phyloP scores from a whole-genome alignment of 768 basidiomycete genomes.

The Mycena vitilis region DNA sequence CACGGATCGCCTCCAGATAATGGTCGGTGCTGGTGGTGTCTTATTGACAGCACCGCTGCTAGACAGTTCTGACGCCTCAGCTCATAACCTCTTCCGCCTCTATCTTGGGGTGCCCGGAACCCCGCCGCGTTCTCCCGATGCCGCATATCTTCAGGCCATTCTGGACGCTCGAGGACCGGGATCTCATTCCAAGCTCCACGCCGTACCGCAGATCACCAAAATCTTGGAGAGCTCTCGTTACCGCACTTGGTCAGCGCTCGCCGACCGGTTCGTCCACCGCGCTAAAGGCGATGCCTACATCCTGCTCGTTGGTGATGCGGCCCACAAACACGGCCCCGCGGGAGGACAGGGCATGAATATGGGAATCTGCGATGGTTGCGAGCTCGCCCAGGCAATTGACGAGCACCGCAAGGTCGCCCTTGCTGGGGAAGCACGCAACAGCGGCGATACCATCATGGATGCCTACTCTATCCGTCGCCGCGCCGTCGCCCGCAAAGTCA shows the following conservation, averaged over 20 bases:
- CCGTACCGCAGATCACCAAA: slow-evolving; percentile 31
- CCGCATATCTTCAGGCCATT: slow-evolving; percentile 25
- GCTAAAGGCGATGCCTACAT: slow-evolving; percentile 21
- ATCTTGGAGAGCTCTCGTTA: slow-evolving; percentile 53
- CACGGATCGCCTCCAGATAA: slow-evolving; percentile 13
- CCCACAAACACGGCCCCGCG: slow-evolving; percentile 41
- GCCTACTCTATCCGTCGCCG: slow-evolving; percentile 45
- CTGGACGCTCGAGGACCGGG: slow-evolving; percentile 24
- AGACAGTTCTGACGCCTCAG: too few relatives aligned
- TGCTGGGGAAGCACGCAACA: background rate
- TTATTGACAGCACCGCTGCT: slow-evolving; percentile 25
- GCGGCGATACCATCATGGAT: slow-evolving; percentile 39
- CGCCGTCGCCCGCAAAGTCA: slow-evolving; percentile 47
- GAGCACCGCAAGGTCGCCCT: slow-evolving; percentile 36
- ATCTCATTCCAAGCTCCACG: slow-evolving; percentile 11
- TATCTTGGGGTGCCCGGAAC: slow-evolving; percentile 29
- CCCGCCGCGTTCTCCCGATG: slow-evolving; percentile 23
- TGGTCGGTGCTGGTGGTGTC: slow-evolving; percentile 21
- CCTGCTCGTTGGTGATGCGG: slow-evolving; percentile 54
- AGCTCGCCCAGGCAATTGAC: slow-evolving; percentile 49
- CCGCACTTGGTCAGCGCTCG: slow-evolving; percentile 51
- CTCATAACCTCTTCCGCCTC: slow-evolving; percentile 19
- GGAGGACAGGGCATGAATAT: slow-evolving; percentile 64
- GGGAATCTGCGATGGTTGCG: slow-evolving; percentile 55
- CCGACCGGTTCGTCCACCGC: slow-evolving; percentile 40